Evolutionary conservation across 345 rosid genomes (phyloP).

Genomic region (Clarkia xantiana): DNA sequence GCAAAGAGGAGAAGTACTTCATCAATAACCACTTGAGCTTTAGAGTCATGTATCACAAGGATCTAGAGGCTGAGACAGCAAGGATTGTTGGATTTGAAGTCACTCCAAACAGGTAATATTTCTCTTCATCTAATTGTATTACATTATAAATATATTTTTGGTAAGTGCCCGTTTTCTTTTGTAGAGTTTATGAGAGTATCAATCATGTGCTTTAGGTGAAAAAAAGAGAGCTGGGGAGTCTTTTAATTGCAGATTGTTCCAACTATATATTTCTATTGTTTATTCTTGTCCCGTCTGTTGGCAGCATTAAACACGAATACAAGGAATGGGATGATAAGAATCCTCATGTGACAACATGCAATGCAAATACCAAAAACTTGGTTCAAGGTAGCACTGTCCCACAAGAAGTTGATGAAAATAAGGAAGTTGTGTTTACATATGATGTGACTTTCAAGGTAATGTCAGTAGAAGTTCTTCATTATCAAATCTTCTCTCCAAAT

Average conservation of each 20-base stretch:
- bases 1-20: slow-evolving; percentile 27
- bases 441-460: slow-evolving; percentile 21
- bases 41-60: slow-evolving; percentile 30
- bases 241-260: too few relatives aligned
- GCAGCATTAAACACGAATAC: slow-evolving; percentile 27
- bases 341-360: slow-evolving; percentile 23
- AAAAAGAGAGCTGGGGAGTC: too few relatives aligned
- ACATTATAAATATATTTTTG: too few relatives aligned
- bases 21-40: slow-evolving; percentile 27
- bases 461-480: too few relatives aligned
- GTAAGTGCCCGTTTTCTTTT: too few relatives aligned
- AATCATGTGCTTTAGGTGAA: too few relatives aligned
- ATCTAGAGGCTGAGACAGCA: slow-evolving; percentile 19
- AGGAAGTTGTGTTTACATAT: slow-evolving; percentile 23
- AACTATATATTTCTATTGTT: too few relatives aligned
- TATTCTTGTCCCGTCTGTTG: background rate
- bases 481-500: too few relatives aligned
- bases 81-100: slow-evolving; percentile 30
- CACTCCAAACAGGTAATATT: slow-evolving; percentile 18
- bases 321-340: slow-evolving; percentile 23
- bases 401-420: slow-evolving; percentile 23
- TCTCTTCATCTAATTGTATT: background rate
- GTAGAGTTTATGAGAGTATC: too few relatives aligned
- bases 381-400: slow-evolving; percentile 23
- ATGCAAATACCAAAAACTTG: slow-evolving; percentile 20